A percentile compares a stretch with the other conserved stretches of the same genome.
These are phyloP conservation scores for Lophiotrema nucula DNA, from an alignment of 495 filamentous ascomycete species.

Conservation along the genomic window DNA sequence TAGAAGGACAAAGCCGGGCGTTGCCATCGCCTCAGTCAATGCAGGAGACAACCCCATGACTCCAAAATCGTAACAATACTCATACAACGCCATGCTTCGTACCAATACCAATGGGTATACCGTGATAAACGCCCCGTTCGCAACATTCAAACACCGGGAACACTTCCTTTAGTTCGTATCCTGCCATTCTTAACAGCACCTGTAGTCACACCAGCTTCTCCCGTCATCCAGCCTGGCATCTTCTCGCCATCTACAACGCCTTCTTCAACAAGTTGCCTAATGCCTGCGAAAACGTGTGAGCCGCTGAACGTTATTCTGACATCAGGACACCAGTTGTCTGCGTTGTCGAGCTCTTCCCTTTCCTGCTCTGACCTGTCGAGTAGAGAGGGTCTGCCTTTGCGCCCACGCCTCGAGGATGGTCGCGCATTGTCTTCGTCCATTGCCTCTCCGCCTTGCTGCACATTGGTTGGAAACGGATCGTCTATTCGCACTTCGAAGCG, in stretches of 20 bases:
- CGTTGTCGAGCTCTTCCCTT: slow-evolving; percentile 7
- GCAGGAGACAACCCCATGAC: too few relatives aligned
- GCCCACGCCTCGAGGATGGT: slow-evolving; percentile 4
- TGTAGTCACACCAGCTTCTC: slow-evolving; percentile 75
- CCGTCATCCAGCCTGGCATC: slow-evolving; percentile 91
- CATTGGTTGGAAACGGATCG: slow-evolving; percentile 17
- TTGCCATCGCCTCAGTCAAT: too few relatives aligned
- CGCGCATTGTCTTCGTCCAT: not conserved
- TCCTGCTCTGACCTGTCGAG: slow-evolving; percentile 25
- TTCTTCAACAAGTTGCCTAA: slow-evolving; percentile 70
- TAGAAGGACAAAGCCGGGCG: too few relatives aligned
- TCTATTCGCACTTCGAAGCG: slow-evolving; percentile 53
- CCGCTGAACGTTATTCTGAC: slow-evolving; percentile 70
- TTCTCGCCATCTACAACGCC: slow-evolving; percentile 69
- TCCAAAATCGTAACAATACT: too few relatives aligned
- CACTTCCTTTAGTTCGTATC: slow-evolving; percentile 34
- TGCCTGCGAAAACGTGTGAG: slow-evolving; percentile 74
- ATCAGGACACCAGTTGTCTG: slow-evolving; percentile 50
- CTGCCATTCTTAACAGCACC: slow-evolving; percentile 64
- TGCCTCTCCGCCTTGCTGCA: not conserved
- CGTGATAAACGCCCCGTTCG: not conserved
- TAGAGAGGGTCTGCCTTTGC: slow-evolving; percentile 13
- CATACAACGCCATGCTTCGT: not conserved
- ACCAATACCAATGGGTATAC: slow-evolving; percentile 10
- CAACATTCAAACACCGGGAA: slow-evolving; percentile 14